Conservation (phyloP, 306 rosid genomes). For the Heteromeles arbutifolia region DNA sequence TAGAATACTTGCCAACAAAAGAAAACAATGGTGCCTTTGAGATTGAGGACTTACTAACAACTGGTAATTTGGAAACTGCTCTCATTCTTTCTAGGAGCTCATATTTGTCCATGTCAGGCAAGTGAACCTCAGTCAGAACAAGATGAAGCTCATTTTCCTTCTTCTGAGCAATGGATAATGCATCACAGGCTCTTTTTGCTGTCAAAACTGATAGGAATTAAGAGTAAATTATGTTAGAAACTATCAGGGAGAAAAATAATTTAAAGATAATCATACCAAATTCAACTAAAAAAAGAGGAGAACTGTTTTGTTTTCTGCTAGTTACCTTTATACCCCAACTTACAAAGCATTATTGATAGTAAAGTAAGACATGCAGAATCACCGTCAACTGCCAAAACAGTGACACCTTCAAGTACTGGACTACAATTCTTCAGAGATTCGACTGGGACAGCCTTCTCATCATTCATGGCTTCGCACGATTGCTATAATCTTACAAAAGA, state of each 20-base stretch:
- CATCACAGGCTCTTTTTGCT: slow-evolving; percentile 31
- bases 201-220: slow-evolving; percentile 25
- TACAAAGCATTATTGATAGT: slow-evolving; percentile 26
- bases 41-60: slow-evolving; percentile 29
- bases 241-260: not conserved
- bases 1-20: not conserved
- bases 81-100: slow-evolving; percentile 26
- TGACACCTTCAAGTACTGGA: slow-evolving; percentile 2
- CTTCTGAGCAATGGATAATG: slow-evolving; percentile 19
- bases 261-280: not conserved
- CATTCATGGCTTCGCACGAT: not conserved
- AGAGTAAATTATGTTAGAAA: not conserved
- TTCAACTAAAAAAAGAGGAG: not conserved
- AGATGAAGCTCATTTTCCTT: slow-evolving; percentile 28
- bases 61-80: slow-evolving; percentile 14
- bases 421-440: not conserved
- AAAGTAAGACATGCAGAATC: slow-evolving; percentile 15
- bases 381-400: slow-evolving; percentile 42
- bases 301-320: not conserved
- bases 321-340: slow-evolving; percentile 47
- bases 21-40: not conserved
- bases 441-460: not conserved
- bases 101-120: slow-evolving; percentile 35
- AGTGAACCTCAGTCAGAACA: slow-evolving; percentile 26
- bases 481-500: not conserved